Percentiles rank a stretch among this genome's conserved stretches.
phyloP scores from a whole-genome alignment of 148 eudicot species.

The Rhododendron ferrugineum region DNA sequence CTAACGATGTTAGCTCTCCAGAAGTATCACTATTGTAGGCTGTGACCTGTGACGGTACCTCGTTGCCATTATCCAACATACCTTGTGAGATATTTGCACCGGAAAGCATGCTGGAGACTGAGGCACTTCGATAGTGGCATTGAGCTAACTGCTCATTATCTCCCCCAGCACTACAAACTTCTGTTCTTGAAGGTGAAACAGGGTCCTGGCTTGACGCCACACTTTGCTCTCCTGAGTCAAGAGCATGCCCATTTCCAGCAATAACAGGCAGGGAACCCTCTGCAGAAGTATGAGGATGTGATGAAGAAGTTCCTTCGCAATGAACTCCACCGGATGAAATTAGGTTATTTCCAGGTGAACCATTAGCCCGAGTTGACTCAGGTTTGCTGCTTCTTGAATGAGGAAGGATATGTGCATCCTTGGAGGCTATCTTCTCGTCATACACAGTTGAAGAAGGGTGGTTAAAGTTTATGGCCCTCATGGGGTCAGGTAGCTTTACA shows the following conservation, averaged over 20 bases:
- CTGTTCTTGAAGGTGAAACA: slow-evolving; percentile 39
- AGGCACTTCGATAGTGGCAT: slow-evolving; percentile 33
- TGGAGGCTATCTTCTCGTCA: slow-evolving; percentile 32
- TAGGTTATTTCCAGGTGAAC: slow-evolving; percentile 29
- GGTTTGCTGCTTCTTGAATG: slow-evolving; percentile 41
- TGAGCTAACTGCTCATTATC: slow-evolving; percentile 35
- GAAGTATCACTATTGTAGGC: slow-evolving; percentile 47
- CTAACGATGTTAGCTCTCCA: slow-evolving; percentile 36
- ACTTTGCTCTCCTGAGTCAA: slow-evolving; percentile 42
- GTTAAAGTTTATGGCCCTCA: slow-evolving; percentile 44
- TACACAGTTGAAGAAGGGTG: slow-evolving; percentile 40
- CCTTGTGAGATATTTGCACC: slow-evolving; percentile 36
- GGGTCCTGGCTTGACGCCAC: slow-evolving; percentile 34
- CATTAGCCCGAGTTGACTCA: slow-evolving; percentile 31
- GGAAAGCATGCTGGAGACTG: slow-evolving; percentile 41
- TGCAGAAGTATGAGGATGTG: slow-evolving; percentile 51
- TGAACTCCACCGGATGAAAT: slow-evolving; percentile 38
- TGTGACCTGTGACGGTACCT: slow-evolving; percentile 31
- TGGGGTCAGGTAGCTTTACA: slow-evolving; percentile 81
- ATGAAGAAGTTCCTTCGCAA: slow-evolving; percentile 38
- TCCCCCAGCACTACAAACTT: slow-evolving; percentile 23
- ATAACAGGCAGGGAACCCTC: slow-evolving; percentile 48
- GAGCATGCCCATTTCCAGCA: slow-evolving; percentile 37
- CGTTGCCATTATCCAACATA: slow-evolving; percentile 29
- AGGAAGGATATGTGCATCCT: slow-evolving; percentile 26